Evolutionary conservation across 257 asterid genomes (phyloP), one percentile per base, ranked within the genome.

Genomic region (Nicotiana noctiflora): DNA sequence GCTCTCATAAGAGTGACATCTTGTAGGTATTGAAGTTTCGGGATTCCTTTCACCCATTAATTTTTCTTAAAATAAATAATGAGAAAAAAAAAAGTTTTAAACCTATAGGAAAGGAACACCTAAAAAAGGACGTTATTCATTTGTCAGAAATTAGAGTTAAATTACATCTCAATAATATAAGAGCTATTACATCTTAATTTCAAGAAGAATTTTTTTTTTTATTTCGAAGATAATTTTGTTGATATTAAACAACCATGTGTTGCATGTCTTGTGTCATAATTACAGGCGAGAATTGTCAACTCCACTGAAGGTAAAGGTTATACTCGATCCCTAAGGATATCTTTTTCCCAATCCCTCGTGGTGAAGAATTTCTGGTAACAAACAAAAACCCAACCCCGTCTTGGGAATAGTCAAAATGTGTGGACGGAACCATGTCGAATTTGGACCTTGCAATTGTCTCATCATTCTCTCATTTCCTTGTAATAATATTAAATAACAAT

Each of bases 381-480:
- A 72, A 44, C 77, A 44, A 44, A 44, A 6, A 19, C 8, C 57
- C 12, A 44, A 72, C 21, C 37, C 77, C 77, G 46, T 72, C 32
- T 72, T 12, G 60, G 57, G 77, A 23, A 72, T 72, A 21, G 77
- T 72, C 60, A 72, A 72, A 21, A 21, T 72, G 37, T 72, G 77
- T 72, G 60, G 77, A 70, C 13, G 77, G 37, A 70, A 21, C 3
- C 19, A 59, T 44, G 21, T 1, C 2, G 0, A 5, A 72, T 46
- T 72, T 72, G 60, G 53, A 46, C 23, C 60, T 72, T 15, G 14
- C 77, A 13, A 13, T 72, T 46, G 56, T 40, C 56, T 40, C 2
- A 21, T 67, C n/a, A 21, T 44, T 44, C 34, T 27, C 21, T 0
- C n/a, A 13, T 13, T 27, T 15, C n/a, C 19, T 11, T 2, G 32